Evolutionary conservation across 805 yeast genomes (phyloP), one percentile per base, ranked within the genome.

Genomic region (Nakazawaea ishiwadae): DNA sequence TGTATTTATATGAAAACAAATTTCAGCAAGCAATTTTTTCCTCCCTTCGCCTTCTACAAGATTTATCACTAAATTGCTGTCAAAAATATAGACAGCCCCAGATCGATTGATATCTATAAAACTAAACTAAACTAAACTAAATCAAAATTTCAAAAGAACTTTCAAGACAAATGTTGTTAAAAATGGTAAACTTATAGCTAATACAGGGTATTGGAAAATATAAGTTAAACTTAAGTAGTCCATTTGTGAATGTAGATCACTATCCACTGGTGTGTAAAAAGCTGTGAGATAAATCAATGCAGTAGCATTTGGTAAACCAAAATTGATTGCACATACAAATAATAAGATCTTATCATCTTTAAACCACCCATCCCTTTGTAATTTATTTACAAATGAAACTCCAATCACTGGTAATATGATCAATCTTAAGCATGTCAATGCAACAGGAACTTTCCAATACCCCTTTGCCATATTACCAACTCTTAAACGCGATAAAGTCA

Each of bases 261-360:
- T 53, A 26, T 57, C 65, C 2, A 83, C 77, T 14, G 93, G 95
- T 1, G 90, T 80, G 59, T 82, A 86, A 54, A 87, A 80, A 2
- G 96, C 91, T 2, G 98, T 90, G 49, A 90, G 72, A 60, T 89
- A 91, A 12, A 91, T 81, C 53, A 88, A 81, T 0, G 93, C 73
- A 0, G 97, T 91, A 0, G 96, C 95, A 39, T 86, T 81, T 0
- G 98, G 98, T 44, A 87, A 73, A 0, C 91, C 82, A 58, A 80
- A 84, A 10, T 81, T 78, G 23, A 90, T 67, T 24, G 84, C 81
- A 53, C 84, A 70, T 4, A 90, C 81, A 52, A 91, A 83, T 32
- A 82, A 72, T 9, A 87, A 71, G 47, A 88, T 72, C 5, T 62
- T 57, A 49, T 83, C 81, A 24, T 63, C 64, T 29, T 66, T 79